A percentile compares a stretch with the other conserved stretches of the same genome.
Evolutionary conservation across 2,329 filamentous ascomycete species (phyloP).

Genomic region (Ophioceras dolichostomum): DNA sequence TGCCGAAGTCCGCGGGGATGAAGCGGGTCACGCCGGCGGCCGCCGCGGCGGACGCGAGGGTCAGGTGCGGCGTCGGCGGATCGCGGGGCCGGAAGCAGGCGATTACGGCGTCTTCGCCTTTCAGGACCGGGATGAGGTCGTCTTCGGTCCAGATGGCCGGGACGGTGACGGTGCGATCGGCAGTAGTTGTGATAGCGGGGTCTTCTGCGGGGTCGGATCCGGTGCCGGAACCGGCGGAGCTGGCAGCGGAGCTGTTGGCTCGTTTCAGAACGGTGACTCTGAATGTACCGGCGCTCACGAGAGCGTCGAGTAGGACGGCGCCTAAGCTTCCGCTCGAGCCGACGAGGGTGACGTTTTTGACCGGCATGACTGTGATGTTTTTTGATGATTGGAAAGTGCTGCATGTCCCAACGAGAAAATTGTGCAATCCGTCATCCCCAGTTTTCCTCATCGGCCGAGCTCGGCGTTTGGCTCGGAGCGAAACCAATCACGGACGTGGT

Average conservation of each 20-base stretch:
- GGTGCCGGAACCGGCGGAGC: too few species aligned
- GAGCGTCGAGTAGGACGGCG: constrained; percentile 16
- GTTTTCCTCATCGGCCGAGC: too few species aligned
- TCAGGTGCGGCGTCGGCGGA: constrained; percentile 15
- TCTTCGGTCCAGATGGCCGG: constrained; percentile 17
- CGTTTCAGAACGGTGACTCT: constrained; percentile 20
- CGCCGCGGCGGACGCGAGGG: constrained; percentile 22
- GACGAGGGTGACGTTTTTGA: constrained; percentile 22
- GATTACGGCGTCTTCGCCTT: constrained; percentile 23
- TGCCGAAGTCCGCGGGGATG: constrained; percentile 28
- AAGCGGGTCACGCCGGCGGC: constrained; percentile 22
- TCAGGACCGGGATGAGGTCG: constrained; percentile 17
- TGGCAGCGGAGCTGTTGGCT: constrained; percentile 4
- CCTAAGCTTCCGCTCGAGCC: constrained; percentile 25
- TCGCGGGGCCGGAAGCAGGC: constrained; percentile 19
- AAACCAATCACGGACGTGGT: too few species aligned
- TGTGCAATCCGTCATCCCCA: too few species aligned
- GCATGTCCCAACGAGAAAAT: too few species aligned
- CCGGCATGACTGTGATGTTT: constrained; percentile 16
- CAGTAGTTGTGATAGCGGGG: too few species aligned
- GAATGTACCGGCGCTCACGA: constrained; percentile 17
- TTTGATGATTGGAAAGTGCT: too few species aligned
- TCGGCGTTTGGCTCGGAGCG: too few species aligned
- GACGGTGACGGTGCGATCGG: constrained; percentile 12
- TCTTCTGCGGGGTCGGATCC: too few species aligned